Evolutionary conservation across 2,329 filamentous ascomycete species (phyloP).

Genomic region (Fusarium mangiferae): DNA sequence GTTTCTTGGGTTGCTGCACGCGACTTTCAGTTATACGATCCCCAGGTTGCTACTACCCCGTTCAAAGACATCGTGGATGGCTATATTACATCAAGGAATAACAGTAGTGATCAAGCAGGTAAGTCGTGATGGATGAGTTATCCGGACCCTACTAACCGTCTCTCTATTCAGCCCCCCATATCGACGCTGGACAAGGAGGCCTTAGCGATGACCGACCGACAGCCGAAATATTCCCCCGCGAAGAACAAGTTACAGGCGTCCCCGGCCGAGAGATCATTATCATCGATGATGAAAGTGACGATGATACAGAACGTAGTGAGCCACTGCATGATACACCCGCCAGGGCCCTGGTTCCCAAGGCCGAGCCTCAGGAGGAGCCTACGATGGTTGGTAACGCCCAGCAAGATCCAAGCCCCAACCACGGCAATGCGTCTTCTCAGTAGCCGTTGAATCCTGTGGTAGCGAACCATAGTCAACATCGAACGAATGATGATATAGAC

Average conservation of each 20-base stretch:
- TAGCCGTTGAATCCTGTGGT: fast-evolving
- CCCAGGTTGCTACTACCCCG: background rate
- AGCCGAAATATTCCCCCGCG: background rate
- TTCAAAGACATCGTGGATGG: background rate
- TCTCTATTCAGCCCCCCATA: fast-evolving
- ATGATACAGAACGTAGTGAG: fast-evolving
- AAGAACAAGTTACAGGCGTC: fast-evolving
- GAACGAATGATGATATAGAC: background rate
- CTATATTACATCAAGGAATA: background rate
- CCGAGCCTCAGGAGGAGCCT: fast-evolving
- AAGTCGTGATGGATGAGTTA: fast-evolving
- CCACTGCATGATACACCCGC: background rate
- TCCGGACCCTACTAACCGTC: fast-evolving
- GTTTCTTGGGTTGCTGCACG: background rate
- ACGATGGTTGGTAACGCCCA: fast-evolving
- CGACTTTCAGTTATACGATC: background rate
- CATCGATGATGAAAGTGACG: background rate
- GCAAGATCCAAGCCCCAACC: fast-evolving
- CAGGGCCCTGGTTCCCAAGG: fast-evolving
- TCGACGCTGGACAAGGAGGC: fast-evolving
- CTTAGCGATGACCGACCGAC: background rate
- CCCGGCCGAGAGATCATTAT: background rate
- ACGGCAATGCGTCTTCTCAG: fast-evolving
- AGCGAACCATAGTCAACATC: background rate
- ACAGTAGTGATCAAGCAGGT: background rate